Conservation (phyloP, 148 eudicot genomes). For the Rheum nobile region DNA sequence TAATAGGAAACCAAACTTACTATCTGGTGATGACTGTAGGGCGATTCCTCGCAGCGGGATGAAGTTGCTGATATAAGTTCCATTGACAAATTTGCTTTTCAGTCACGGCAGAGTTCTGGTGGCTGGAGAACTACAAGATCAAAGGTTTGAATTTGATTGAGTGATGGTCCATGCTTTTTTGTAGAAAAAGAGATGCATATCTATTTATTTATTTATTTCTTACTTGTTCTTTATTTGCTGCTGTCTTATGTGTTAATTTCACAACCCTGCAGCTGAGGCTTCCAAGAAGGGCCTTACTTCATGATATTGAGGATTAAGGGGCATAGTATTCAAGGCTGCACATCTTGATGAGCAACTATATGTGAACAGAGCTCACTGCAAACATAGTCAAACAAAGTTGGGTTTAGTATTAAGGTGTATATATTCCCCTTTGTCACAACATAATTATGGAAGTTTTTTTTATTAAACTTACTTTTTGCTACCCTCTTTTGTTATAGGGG, state of each 20-base stretch:
- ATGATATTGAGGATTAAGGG: background rate
- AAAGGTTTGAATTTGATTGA: slow-evolving; percentile 33
- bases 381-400: background rate
- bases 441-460: background rate
- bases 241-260: background rate
- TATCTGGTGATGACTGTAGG: slow-evolving; percentile 24
- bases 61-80: slow-evolving; percentile 19
- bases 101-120: slow-evolving; percentile 31
- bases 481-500: background rate
- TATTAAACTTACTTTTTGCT: background rate
- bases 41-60: slow-evolving; percentile 12
- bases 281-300: slow-evolving; percentile 35
- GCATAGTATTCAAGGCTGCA: background rate
- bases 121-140: slow-evolving; percentile 78
- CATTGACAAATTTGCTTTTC: slow-evolving; percentile 48
- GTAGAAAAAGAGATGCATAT: background rate
- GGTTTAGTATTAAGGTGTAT: background rate
- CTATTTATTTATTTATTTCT: background rate
- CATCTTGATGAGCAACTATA: background rate
- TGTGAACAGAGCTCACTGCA: background rate
- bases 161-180: background rate
- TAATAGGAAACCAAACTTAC: background rate
- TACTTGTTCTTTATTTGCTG: background rate
- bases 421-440: background rate
- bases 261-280: slow-evolving; percentile 41